These are phyloP conservation scores for Cladorrhinum samala DNA, from an alignment of 495 filamentous ascomycete genomes.

Conservation along the genomic window DNA sequence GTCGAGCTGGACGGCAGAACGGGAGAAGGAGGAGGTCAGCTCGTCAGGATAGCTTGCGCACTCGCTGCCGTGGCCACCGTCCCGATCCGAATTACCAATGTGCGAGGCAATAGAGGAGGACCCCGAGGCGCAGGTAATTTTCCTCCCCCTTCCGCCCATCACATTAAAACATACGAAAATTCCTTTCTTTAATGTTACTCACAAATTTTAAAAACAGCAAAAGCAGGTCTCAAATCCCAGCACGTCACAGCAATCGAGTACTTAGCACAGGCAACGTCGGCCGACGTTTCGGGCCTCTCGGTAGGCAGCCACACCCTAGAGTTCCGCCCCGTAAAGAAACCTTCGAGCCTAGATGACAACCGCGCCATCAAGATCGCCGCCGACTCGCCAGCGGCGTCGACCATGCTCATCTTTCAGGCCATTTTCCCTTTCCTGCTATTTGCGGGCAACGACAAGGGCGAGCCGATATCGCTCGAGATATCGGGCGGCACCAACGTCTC, in stretches of 20 bases:
- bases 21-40: slow-evolving; percentile 81
- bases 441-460: slow-evolving; percentile 35
- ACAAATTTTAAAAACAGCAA: no score
- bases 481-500: slow-evolving; percentile 74
- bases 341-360: slow-evolving; percentile 29
- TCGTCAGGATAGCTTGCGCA: slow-evolving; percentile 65
- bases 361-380: slow-evolving; percentile 40
- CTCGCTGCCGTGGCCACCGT: slow-evolving; percentile 60
- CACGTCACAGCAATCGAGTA: slow-evolving; percentile 64
- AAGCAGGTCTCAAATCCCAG: slow-evolving; percentile 63
- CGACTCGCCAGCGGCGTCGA: slow-evolving; percentile 41
- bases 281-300: slow-evolving; percentile 47
- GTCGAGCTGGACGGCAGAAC: slow-evolving; percentile 58
- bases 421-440: slow-evolving; percentile 72
- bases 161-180: no score
- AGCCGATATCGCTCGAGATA: slow-evolving; percentile 53
- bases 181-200: no score
- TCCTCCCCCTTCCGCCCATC: background rate
- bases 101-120: slow-evolving; percentile 59
- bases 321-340: slow-evolving; percentile 41
- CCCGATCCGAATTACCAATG: slow-evolving; percentile 60
- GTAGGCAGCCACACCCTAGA: slow-evolving; percentile 50
- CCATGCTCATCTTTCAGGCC: slow-evolving; percentile 74
- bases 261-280: slow-evolving; percentile 58
- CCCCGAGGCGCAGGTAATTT: slow-evolving; percentile 35